Base-by-base conservation (phyloP, 208 protist genomes). In the Trichomonas gallinae region DNA sequence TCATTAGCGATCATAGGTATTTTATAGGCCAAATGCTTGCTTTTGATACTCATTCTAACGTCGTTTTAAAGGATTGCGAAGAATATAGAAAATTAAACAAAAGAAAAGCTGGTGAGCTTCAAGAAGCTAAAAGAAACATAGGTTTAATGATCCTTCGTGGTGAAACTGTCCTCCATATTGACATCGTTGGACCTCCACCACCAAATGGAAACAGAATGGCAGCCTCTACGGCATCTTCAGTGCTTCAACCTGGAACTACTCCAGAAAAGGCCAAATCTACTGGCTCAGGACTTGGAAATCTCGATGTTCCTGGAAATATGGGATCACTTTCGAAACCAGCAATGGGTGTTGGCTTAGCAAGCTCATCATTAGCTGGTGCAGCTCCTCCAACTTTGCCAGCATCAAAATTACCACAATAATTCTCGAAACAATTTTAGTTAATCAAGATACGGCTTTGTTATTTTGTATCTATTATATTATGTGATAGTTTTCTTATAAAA, bases 51-150 rank as follows among this genome's bases (percentile, higher is more conserved):
- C 87, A 93, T 51, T 93, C 87, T 11, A 93, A 93, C 51, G 46
- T 93, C 38, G 87, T 93, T 51, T 51, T 93, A n/a, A 93, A 93
- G 45, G 87, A 93, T 51, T 48, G 87, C 31, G 87, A 93, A 93
- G 87, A 93, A 93, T 93, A 93, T 38, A 48, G 87, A 34, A 42
- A 36, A 48, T 51, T 93, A 48, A 48, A 51, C 10, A 93, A 58
- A 15, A 26, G 87, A 17, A 93, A 93, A 31, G 87, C 87, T 6
- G 87, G 87, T 17, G 87, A 93, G 46, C 44, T 44, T 10, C 40
- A 44, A 34, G 44, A 93, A 93, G 44, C 31, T 38, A 93, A 93
- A 26, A 93, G 87, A 93, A 93, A 93, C 51, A 51, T 93, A 8
- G 87, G 87, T 0, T 36, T 93, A 17, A 48, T 93, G 40, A 51